These are phyloP conservation scores for Kluyveromyces dobzhanskii DNA, from an alignment of 805 yeast genomes.

Conservation along the genomic window DNA sequence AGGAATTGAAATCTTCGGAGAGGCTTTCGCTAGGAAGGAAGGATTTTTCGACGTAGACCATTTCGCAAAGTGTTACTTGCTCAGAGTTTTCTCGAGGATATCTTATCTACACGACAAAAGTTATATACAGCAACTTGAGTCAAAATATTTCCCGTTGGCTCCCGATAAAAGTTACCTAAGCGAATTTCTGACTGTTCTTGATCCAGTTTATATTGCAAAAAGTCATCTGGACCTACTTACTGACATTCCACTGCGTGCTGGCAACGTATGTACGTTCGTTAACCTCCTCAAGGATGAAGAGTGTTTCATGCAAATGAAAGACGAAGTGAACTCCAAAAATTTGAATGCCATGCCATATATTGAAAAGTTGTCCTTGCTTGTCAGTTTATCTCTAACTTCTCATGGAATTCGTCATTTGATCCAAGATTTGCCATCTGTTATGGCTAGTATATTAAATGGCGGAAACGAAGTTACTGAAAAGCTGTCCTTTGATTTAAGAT, in stretches of 20 bases:
- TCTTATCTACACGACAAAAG: slow-evolving; percentile 18
- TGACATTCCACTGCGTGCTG: slow-evolving; percentile 8
- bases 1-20: slow-evolving; percentile 13
- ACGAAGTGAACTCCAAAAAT: slow-evolving; percentile 11
- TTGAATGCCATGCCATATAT: slow-evolving; percentile 23
- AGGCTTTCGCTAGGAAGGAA: slow-evolving; percentile 13
- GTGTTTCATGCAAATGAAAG: slow-evolving; percentile 16
- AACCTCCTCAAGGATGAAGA: slow-evolving; percentile 15
- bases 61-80: slow-evolving; percentile 17
- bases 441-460: slow-evolving; percentile 18
- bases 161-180: slow-evolving; percentile 10
- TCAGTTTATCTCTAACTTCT: slow-evolving; percentile 16
- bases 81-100: slow-evolving; percentile 17
- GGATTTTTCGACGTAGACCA: slow-evolving; percentile 13
- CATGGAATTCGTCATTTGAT: slow-evolving; percentile 15
- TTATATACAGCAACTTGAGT: slow-evolving; percentile 14
- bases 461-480: slow-evolving; percentile 18
- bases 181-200: slow-evolving; percentile 23
- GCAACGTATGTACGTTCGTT: slow-evolving; percentile 14
- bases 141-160: slow-evolving; percentile 13
- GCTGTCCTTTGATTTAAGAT: slow-evolving; percentile 19
- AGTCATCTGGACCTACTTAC: slow-evolving; percentile 10
- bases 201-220: slow-evolving; percentile 20
- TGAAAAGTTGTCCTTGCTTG: slow-evolving; percentile 26
- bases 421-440: slow-evolving; percentile 17